A percentile compares a stretch with the other conserved stretches of the same genome.
These are phyloP conservation scores for Globisporangium okanoganense DNA, from an alignment of 352 stramenopile genomes.

Conservation along the genomic window DNA sequence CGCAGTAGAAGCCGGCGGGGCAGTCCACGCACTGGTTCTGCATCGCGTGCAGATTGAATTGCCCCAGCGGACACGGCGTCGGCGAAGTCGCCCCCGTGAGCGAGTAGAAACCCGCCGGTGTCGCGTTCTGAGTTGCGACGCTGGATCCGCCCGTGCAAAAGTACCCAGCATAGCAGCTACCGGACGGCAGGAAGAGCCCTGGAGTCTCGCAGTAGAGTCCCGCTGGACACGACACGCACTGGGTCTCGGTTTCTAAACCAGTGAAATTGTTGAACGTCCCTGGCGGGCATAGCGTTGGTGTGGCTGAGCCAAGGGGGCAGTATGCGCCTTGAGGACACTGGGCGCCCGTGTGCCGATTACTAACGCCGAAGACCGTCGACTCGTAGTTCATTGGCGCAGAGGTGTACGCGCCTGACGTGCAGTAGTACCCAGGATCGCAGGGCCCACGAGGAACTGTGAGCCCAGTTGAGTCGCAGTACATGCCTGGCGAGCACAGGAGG, in stretches of 20 bases:
- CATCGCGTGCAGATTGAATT: conserved; percentile 56
- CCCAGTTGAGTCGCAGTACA: conserved; percentile 88
- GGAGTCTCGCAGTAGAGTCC: conserved; percentile 76
- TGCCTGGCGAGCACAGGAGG: conserved; percentile 78
- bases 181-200: conserved; percentile 63
- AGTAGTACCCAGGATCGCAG: conserved; percentile 92
- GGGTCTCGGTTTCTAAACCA: conserved; percentile 50
- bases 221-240: conserved; percentile 80
- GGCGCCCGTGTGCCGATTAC: conserved; percentile 56
- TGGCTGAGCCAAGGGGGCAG: conserved; percentile 62
- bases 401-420: conserved; percentile 83
- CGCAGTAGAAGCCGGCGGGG: conserved; percentile 70
- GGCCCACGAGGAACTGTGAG: conserved; percentile 67
- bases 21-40: conserved; percentile 63
- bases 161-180: conserved; percentile 70
- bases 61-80: conserved; percentile 45
- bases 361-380: conserved; percentile 57
- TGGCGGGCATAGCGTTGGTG: conserved; percentile 57
- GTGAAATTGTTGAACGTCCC: conserved; percentile 76
- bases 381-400: conserved; percentile 86
- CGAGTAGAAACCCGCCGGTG: conserved; percentile 50
- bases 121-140: conserved; percentile 50
- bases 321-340: conserved; percentile 67
- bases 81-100: conserved; percentile 36
- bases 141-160: conserved; percentile 65